These are phyloP conservation scores for Pyrenula aspistea DNA, from an alignment of 495 filamentous ascomycete species.

Conservation along the genomic window DNA sequence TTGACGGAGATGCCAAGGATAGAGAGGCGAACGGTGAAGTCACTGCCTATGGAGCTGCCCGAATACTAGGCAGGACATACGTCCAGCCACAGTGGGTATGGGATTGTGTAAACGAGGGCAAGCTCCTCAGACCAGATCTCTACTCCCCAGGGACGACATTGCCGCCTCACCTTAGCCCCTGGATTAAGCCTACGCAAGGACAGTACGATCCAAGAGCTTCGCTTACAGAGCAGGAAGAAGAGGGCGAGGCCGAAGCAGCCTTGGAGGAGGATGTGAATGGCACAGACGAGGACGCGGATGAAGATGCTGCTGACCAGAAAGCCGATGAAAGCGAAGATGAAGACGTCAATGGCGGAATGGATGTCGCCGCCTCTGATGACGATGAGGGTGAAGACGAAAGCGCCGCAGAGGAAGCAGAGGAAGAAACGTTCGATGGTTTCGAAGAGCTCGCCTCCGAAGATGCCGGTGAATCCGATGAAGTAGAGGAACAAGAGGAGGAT, in stretches of 20 bases:
- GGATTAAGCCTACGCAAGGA: slow-evolving; percentile 75
- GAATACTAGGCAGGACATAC: slow-evolving; percentile 81
- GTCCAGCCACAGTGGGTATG: slow-evolving; percentile 97
- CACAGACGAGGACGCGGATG: slow-evolving; percentile 21
- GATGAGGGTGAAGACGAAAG: slow-evolving; percentile 31
- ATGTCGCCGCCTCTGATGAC: slow-evolving; percentile 37
- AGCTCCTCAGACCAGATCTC: slow-evolving; percentile 72
- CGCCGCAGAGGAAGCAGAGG: slow-evolving; percentile 17
- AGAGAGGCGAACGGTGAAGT: slow-evolving; percentile 19
- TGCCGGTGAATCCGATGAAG: slow-evolving; percentile 20
- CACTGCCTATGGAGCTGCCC: slow-evolving; percentile 37
- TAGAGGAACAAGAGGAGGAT: slow-evolving; percentile 42
- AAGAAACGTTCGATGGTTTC: slow-evolving; percentile 27
- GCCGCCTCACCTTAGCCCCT: slow-evolving; percentile 90
- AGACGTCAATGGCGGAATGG: slow-evolving; percentile 44
- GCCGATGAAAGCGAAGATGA: slow-evolving; percentile 19
- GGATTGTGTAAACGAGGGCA: slow-evolving; percentile 87
- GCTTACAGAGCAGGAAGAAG: slow-evolving; percentile 63
- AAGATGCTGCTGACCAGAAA: background rate
- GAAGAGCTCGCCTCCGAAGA: slow-evolving; percentile 18
- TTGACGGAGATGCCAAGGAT: slow-evolving; percentile 4
- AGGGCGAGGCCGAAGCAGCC: slow-evolving; percentile 66
- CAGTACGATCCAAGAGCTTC: slow-evolving; percentile 80
- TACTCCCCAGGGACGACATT: slow-evolving; percentile 83
- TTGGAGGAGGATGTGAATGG: slow-evolving; percentile 50